Base-by-base conservation (phyloP, 2,329 filamentous ascomycete species). In the Colletotrichum tropicale region DNA sequence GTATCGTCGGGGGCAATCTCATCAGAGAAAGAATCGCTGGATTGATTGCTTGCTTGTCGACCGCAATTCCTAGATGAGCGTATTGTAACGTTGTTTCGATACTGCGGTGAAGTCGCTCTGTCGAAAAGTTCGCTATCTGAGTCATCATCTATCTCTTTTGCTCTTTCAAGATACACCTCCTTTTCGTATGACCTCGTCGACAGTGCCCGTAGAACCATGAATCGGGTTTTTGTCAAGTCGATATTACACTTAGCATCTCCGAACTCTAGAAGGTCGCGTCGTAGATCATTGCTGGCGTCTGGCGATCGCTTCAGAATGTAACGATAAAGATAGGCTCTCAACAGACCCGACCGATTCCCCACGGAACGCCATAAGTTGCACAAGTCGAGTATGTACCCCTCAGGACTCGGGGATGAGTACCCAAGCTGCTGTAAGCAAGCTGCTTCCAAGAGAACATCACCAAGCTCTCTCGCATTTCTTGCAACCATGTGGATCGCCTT, bases 341-440 rank as follows among this genome's bases (percentile, higher is more conserved):
- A 48, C 10, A 48, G 5, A 21, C 6, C n/a, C 10, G 5, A 7
- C 43, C 43, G 43, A 48, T 48, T 48, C 0, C 43, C 43, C n/a
- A 7, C n/a, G 10, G 43, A 13, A 4, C n/a, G 18, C 43, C 43
- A 48, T 48, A 48, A 48, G n/a, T 48, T 21, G n/a, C 43, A 48
- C n/a, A 48, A 48, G 10, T 21, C 6, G 43, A 43, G 3, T 38
- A 18, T 8, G 36, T 38, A 9, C 16, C 4, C 36, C 36, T 38
- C 16, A 5, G 36, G 3, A 18, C 1, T 18, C 8, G 36, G 36
- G 16, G n/a, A 48, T 4, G 43, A 48, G 0, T 48, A 48, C 0
- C 1, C 1, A 1, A 48, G 18, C 43, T 48, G 43, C 2, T 21
- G 43, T n/a, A n/a, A 4, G 43, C 43, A 48, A 48, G 10, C 43